These are phyloP conservation scores for Skeletonema potamos DNA, from an alignment of 108 stramenopile species.

Conservation along the genomic window DNA sequence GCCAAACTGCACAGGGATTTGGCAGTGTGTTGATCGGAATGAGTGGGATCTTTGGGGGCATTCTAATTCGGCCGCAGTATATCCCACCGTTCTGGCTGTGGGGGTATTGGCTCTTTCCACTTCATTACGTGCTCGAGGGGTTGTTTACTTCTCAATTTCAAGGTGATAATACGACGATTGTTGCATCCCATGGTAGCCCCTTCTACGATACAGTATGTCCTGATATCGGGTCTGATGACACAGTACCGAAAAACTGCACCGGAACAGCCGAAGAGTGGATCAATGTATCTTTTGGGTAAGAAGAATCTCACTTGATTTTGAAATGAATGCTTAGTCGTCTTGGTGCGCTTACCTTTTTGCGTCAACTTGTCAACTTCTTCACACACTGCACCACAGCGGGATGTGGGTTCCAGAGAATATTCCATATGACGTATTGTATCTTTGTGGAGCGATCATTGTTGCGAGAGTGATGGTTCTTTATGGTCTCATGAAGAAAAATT, in stretches of 20 bases:
- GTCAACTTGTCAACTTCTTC: neutral
- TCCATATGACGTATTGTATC: conserved; percentile 50
- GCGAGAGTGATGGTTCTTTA: conserved; percentile 44
- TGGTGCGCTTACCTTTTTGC: neutral
- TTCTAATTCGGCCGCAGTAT: conserved; percentile 58
- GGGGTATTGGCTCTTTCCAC: conserved; percentile 51
- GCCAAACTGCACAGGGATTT: conserved; percentile 54
- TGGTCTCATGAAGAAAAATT: conserved; percentile 56
- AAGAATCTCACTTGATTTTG: neutral
- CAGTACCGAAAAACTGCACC: neutral
- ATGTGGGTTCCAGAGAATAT: conserved; percentile 51
- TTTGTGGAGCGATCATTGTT: conserved; percentile 41
- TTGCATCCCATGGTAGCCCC: conserved; percentile 42
- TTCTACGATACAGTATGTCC: conserved; percentile 52
- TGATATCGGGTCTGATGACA: neutral
- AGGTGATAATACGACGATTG: conserved; percentile 56
- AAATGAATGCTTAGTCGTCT: neutral
- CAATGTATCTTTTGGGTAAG: conserved; percentile 44
- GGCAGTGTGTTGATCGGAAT: conserved; percentile 49
- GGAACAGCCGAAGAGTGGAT: conserved; percentile 76
- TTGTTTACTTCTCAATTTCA: conserved; percentile 59
- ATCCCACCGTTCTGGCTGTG: conserved; percentile 50
- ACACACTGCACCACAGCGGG: neutral
- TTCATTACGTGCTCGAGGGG: conserved; percentile 65
- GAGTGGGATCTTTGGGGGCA: conserved; percentile 59